Evolutionary conservation across 2,329 filamentous ascomycete genomes (phyloP).

Genomic region (Alternaria consortialis): DNA sequence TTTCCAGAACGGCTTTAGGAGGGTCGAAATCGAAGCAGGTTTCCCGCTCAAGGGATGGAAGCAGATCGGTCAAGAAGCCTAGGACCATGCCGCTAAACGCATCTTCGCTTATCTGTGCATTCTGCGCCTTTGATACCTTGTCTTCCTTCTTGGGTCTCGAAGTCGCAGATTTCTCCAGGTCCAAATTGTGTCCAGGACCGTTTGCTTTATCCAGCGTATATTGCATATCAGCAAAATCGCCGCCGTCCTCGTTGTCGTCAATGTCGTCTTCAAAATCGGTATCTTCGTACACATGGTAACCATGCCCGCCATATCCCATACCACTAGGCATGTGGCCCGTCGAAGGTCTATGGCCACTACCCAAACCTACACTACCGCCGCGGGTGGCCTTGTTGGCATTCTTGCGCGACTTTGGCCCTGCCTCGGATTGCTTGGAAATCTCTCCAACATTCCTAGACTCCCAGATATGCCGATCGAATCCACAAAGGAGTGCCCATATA

Average conservation of each 20-base stretch:
- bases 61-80: conserved; percentile 32
- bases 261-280: background rate
- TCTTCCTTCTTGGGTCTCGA: background rate
- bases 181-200: background rate
- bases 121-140: conserved; percentile 18
- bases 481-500: conserved; percentile 51
- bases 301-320: conserved; percentile 20
- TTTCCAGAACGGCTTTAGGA: conserved; percentile 37
- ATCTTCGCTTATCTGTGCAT: conserved; percentile 20
- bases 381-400: background rate
- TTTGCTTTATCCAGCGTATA: background rate
- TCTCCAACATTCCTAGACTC: conserved; percentile 1
- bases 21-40: conserved; percentile 43
- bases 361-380: conserved; percentile 17
- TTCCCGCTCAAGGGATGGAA: conserved; percentile 31
- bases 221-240: background rate
- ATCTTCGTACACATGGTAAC: background rate
- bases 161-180: background rate
- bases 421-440: background rate
- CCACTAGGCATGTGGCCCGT: conserved; percentile 17
- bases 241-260: background rate
- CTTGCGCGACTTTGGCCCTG: background rate
- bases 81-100: conserved; percentile 23
- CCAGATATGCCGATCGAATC: conserved; percentile 45
- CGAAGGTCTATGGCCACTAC: background rate